Percentiles rank a stretch among this genome's conserved stretches.
Conservation (phyloP, 179 eudicot genomes). For the Carnegiea gigantea region DNA sequence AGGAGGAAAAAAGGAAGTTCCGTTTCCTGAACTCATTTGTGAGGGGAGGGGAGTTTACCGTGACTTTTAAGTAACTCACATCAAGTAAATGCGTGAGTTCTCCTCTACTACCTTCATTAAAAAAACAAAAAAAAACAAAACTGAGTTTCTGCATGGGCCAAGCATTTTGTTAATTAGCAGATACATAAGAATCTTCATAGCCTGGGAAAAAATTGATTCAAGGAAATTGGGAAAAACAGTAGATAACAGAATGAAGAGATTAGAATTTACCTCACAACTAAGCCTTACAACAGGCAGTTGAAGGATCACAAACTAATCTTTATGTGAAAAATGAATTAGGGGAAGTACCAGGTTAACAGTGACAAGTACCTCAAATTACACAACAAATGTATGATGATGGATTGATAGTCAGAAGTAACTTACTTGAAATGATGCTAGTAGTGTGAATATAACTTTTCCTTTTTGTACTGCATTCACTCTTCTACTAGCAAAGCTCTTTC, state of each 20-base stretch:
- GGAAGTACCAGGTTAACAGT: not conserved
- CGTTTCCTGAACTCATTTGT: too few relatives aligned
- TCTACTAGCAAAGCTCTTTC: conserved; percentile 83
- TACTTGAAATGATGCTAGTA: conserved; percentile 90
- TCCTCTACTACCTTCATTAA: not conserved
- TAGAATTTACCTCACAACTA: not conserved
- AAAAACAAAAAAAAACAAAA: not conserved
- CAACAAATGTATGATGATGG: not conserved
- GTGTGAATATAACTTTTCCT: conserved; percentile 73
- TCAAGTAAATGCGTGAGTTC: not conserved
- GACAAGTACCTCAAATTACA: not conserved
- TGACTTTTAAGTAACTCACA: not conserved
- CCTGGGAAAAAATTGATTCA: not conserved
- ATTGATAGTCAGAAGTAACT: conserved; percentile 17
- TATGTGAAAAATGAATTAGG: not conserved
- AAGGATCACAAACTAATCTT: not conserved
- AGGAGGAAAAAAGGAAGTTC: too few relatives aligned
- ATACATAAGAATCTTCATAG: not conserved
- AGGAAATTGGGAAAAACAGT: not conserved
- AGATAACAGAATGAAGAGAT: not conserved
- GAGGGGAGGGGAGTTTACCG: not conserved
- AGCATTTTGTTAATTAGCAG: not conserved
- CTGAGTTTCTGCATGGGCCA: not conserved
- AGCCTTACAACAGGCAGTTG: not conserved
- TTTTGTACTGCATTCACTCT: conserved; percentile 87